Evolutionary conservation across 306 rosid species (phyloP).

Genomic region (Cucurbita ficifolia): DNA sequence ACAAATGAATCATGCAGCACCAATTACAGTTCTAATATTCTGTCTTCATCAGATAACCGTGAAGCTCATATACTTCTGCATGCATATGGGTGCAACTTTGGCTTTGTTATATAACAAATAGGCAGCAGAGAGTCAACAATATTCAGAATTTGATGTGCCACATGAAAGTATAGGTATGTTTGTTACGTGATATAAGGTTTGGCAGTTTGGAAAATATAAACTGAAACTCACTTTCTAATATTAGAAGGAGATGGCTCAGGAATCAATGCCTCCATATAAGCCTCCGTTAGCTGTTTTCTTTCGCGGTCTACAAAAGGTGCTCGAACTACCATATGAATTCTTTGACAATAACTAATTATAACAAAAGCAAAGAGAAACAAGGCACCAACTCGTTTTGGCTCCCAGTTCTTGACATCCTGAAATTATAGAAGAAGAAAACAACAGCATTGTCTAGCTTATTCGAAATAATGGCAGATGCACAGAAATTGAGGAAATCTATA

Average conservation of each 20-base stretch:
- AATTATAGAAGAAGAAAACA: background rate
- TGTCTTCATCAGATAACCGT: background rate
- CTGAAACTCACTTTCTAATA: conserved; percentile 35
- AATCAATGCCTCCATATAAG: conserved; percentile 89
- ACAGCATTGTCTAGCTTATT: background rate
- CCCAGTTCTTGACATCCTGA: conserved; percentile 76
- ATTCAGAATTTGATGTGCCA: background rate
- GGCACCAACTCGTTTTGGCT: conserved; percentile 52
- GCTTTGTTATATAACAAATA: background rate
- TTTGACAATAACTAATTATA: conserved; percentile 43
- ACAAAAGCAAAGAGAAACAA: conserved; percentile 44
- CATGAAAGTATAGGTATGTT: background rate
- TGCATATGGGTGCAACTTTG: background rate
- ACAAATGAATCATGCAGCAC: background rate
- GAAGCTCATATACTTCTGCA: background rate
- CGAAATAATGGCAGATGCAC: background rate
- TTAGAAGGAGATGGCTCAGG: conserved; percentile 82
- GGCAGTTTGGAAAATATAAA: background rate
- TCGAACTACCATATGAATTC: conserved; percentile 40
- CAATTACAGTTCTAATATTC: background rate
- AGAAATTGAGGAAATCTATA: conserved; percentile 1
- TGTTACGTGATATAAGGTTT: background rate
- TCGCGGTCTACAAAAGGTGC: conserved; percentile 42
- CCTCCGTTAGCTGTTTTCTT: conserved; percentile 61
- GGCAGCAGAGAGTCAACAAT: background rate